Conservation (phyloP, 768 basidiomycete species). For the Tremella yokohamensis region DNA sequence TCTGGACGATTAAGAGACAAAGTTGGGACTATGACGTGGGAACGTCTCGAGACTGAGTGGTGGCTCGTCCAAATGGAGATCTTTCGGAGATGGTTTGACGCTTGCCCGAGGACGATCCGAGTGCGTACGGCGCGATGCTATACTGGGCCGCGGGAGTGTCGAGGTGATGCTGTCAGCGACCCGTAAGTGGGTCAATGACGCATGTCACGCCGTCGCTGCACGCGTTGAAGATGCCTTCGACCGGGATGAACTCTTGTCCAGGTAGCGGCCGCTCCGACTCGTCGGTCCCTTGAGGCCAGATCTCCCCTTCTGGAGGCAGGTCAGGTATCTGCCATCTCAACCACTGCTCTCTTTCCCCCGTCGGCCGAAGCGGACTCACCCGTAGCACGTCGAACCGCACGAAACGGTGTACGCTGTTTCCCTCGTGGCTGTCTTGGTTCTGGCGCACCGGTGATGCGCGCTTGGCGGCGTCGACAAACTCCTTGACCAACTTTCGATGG, state of each 20-base stretch:
- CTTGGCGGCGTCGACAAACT: constrained; percentile 37
- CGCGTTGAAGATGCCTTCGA: constrained; percentile 44
- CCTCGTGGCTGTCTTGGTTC: constrained; percentile 12
- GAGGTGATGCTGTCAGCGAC: too few species aligned
- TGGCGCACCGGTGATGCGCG: constrained; percentile 27
- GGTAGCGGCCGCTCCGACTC: constrained; percentile 37
- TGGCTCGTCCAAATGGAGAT: too few species aligned
- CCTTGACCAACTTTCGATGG: constrained; percentile 28
- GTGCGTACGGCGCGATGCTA: too few species aligned
- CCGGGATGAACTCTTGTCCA: constrained; percentile 38
- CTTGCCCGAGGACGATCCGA: too few species aligned
- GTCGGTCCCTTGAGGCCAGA: constrained; percentile 37
- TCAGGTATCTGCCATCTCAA: constrained; percentile 30
- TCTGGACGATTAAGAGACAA: too few species aligned
- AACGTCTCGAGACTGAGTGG: too few species aligned
- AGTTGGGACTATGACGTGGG: too few species aligned
- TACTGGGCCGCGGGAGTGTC: too few species aligned
- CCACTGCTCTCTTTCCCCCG: too few species aligned
- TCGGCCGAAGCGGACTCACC: constrained; percentile 16
- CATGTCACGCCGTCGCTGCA: constrained; percentile 41
- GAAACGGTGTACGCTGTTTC: constrained; percentile 32
- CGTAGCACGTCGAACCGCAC: constrained; percentile 30
- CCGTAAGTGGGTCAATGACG: constrained; percentile 24
- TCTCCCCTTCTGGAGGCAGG: constrained; percentile 27
- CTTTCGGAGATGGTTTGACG: too few species aligned